phyloP scores from a whole-genome alignment of 225 moss, liverwort and hornwort genomes.

The Polytrichum formosum region DNA sequence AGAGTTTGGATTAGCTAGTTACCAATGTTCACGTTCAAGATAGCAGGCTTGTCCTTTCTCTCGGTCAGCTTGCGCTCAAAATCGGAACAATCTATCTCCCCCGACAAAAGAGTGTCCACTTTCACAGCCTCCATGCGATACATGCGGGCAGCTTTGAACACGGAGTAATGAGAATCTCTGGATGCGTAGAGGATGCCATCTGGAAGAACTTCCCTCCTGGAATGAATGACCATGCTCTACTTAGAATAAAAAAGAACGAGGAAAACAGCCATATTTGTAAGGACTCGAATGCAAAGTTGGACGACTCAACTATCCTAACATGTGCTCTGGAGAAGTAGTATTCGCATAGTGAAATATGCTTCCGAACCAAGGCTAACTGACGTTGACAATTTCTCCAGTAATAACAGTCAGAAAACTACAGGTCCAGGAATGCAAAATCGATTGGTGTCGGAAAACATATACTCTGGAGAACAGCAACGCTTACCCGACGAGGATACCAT shows the following conservation, averaged over 20 bases:
- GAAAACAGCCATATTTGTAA: neutral
- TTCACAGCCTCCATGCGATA: constrained; percentile 95
- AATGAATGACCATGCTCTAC: neutral
- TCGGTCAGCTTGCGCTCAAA: constrained; percentile 60
- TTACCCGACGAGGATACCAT: constrained; percentile 63
- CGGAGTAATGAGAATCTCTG: constrained; percentile 90
- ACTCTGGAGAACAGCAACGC: neutral
- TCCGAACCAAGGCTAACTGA: no score
- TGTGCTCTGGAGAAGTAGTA: no score
- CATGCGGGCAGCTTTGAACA: constrained; percentile 98
- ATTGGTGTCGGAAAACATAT: neutral
- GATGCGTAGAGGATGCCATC: constrained; percentile 92
- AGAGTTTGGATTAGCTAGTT: constrained; percentile 6
- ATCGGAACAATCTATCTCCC: constrained; percentile 89
- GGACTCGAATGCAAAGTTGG: neutral
- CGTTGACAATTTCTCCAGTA: no score
- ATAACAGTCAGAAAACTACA: no score
- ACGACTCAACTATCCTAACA: no score
- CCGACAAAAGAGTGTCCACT: constrained; percentile 81
- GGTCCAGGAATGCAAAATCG: no score
- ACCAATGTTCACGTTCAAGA: constrained; percentile 95
- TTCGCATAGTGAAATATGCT: no score
- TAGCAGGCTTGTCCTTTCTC: constrained; percentile 76
- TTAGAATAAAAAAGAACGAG: constrained; percentile 2
- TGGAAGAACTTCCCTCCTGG: constrained; percentile 85